Conservation (phyloP, 106 monocot genomes). For the Dioscorea alata region DNA sequence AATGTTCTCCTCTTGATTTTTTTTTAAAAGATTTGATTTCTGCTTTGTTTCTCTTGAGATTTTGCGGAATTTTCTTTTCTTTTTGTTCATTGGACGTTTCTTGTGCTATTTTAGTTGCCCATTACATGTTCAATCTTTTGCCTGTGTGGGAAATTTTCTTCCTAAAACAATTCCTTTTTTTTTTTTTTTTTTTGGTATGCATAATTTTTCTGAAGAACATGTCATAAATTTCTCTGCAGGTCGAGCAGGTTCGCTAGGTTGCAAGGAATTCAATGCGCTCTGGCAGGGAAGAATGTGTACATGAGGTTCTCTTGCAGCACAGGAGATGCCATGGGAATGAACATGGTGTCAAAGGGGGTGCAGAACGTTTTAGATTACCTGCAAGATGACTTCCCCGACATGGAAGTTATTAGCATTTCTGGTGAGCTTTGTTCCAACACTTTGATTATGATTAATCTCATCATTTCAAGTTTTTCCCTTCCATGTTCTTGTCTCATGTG, state of each 20-base stretch:
- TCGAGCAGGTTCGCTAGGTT: conserved; percentile 88
- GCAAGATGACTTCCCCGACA: conserved; percentile 73
- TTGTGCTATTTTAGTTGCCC: no score
- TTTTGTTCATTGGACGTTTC: background rate
- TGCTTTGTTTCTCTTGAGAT: no score
- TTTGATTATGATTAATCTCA: background rate
- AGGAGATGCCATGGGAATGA: conserved; percentile 98
- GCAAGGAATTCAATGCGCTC: conserved; percentile 63
- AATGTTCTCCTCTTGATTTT: no score
- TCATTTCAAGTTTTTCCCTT: no score
- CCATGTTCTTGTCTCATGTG: no score
- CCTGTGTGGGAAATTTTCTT: no score
- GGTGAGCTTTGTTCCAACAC: conserved; percentile 28
- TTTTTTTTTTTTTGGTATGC: no score
- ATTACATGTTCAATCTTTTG: no score
- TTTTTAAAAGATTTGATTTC: no score
- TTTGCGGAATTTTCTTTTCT: background rate
- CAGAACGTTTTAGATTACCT: conserved; percentile 84
- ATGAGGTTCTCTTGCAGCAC: conserved; percentile 84
- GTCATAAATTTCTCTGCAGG: conserved; percentile 23
- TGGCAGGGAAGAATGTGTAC: conserved; percentile 85
- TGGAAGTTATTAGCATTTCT: conserved; percentile 89
- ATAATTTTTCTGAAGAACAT: no score
- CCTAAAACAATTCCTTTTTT: no score
- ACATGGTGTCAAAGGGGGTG: conserved; percentile 97